Base-by-base conservation (phyloP, 2,329 filamentous ascomycete genomes). In the Colletotrichum abscissum region DNA sequence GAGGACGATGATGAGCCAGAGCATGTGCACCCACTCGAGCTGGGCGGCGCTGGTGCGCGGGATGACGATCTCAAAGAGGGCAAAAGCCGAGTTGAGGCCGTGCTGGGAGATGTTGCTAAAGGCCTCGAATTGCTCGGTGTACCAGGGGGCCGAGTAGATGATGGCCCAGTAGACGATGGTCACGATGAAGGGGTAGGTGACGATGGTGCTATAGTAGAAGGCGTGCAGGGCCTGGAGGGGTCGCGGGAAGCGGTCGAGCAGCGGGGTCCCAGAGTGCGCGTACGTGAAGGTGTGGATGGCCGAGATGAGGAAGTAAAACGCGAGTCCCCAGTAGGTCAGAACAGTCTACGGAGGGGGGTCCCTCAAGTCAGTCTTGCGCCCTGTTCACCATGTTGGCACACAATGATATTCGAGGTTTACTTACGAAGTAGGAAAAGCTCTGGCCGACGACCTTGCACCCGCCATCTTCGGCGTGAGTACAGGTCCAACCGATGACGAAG, bases 321-420 rank as follows among this genome's bases (percentile, higher is more conserved):
- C 91, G 46, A 96, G 84, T 2, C 94, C 94, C 93, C 93, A 97
- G 87, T 92, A 97, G 11, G 93, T 94, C 72, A 97, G 85, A 78
- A 92, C 87, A 33, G 95, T 97, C 42, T 49, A 49, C 42, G 42
- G 7, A 8, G 16, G 6, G 16, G 19, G 6, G 2, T 19, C 5
- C 16, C 16, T 46, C 16, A n/a, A 4, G 42, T 49, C 19, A 49
- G 42, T 49, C 42, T 42, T 42, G 19, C 42, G 42, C 42, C 42
- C 42, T 19, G 19, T 49, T 49, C 8, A n/a, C 6, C 19, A 8
- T n/a, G 6, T n/a, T 49, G 42, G 42, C 3, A 42, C 38, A 49
- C 19, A 42, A 42, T 42, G 38, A 42, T 19, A n/a, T 49, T 19
- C 16, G 42, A 49, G 42, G 42, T 49, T 49, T 49, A 19, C 42